These are phyloP conservation scores for Venturia oleaginea DNA, from an alignment of 2,329 filamentous ascomycete species.

Conservation along the genomic window DNA sequence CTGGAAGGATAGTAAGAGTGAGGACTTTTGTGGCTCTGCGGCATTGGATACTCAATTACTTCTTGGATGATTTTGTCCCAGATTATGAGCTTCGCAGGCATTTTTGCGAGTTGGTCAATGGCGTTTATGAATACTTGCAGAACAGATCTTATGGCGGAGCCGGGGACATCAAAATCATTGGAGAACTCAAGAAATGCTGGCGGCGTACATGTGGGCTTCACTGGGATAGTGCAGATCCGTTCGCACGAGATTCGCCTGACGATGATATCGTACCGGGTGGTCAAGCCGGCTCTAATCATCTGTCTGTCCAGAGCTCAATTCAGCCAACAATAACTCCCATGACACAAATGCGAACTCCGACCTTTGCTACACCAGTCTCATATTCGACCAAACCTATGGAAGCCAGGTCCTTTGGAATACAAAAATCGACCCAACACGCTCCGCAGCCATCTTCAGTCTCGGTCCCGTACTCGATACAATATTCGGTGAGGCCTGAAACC, in stretches of 20 bases:
- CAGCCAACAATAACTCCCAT: background rate
- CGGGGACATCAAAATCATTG: constrained; percentile 74
- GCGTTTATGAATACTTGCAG: constrained; percentile 44
- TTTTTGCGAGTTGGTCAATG: constrained; percentile 76
- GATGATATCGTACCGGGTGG: constrained; percentile 68
- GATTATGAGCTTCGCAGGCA: constrained; percentile 63
- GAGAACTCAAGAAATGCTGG: constrained; percentile 96
- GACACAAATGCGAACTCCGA: background rate
- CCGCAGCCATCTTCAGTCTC: constrained; percentile 12
- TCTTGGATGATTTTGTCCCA: constrained; percentile 82
- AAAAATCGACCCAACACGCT: constrained; percentile 7
- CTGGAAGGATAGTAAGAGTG: constrained; percentile 88
- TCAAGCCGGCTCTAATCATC: background rate
- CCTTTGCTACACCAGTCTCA: background rate
- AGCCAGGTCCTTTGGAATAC: background rate
- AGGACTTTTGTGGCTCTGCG: constrained; percentile 89
- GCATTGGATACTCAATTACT: constrained; percentile 98
- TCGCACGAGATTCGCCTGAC: constrained; percentile 49
- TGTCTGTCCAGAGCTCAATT: background rate
- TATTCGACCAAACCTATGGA: constrained; percentile 6
- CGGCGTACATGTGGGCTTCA: constrained; percentile 79
- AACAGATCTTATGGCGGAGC: constrained; percentile 43
- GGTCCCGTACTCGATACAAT: constrained; percentile 6
- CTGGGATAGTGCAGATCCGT: constrained; percentile 69
- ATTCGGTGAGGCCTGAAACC: constrained; percentile 17